A percentile compares a stretch with the other conserved stretches of the same genome.
Evolutionary conservation across 1,139 yeast species (phyloP).

Genomic region (Yamadazyma diddensiae): DNA sequence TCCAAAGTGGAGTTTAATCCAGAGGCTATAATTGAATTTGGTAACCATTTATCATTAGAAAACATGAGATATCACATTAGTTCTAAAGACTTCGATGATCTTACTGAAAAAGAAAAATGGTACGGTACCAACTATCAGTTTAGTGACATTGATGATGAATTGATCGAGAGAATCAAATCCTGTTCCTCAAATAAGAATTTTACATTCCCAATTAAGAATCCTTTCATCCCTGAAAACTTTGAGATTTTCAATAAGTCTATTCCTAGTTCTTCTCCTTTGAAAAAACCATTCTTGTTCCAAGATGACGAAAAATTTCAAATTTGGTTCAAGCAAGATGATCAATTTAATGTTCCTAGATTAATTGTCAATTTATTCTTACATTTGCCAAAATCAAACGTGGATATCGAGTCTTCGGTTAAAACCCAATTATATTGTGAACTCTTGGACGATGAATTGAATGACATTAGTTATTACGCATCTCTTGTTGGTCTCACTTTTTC

Average conservation of each 20-base stretch:
- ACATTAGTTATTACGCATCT: conserved; percentile 78
- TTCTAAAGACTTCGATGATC: conserved; percentile 43
- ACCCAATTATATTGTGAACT: conserved; percentile 65
- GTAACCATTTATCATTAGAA: conserved; percentile 47
- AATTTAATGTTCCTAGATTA: conserved; percentile 87
- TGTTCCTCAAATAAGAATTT: conserved; percentile 39
- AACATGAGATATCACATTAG: conserved; percentile 63
- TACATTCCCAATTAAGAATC: conserved; percentile 67
- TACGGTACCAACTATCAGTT: conserved; percentile 80
- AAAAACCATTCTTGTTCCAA: conserved; percentile 37
- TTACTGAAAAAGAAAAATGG: conserved; percentile 62
- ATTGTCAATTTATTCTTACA: conserved; percentile 63
- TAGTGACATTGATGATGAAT: conserved; percentile 38
- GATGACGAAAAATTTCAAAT: conserved; percentile 39
- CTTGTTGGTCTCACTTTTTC: conserved; percentile 71
- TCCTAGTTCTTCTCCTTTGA: conserved; percentile 23
- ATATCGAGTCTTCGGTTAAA: conserved; percentile 55
- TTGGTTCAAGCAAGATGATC: conserved; percentile 93
- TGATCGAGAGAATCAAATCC: conserved; percentile 32
- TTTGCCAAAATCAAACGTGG: conserved; percentile 58
- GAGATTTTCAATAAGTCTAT: conserved; percentile 46
- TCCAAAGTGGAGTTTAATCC: conserved; percentile 61
- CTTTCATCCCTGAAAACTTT: conserved; percentile 78
- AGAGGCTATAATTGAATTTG: conserved; percentile 49
- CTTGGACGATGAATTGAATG: conserved; percentile 72